phyloP scores from a whole-genome alignment of 352 stramenopile genomes.

The Pythium scleroteichum region DNA sequence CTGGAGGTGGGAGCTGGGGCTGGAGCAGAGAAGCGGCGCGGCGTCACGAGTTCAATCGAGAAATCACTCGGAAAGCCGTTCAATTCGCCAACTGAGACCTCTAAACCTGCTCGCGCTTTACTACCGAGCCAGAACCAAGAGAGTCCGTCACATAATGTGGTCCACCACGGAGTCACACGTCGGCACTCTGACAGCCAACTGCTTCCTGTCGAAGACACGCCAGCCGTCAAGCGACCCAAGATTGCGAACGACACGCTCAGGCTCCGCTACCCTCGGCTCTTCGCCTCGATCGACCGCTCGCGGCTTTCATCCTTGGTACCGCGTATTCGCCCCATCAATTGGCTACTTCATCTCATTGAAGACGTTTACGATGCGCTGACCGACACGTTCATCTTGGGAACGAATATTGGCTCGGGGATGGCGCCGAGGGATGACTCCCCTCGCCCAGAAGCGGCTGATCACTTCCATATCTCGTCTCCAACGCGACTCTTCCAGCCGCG shows the following conservation, averaged over 20 bases:
- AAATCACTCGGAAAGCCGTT: too few species aligned
- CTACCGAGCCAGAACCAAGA: slow-evolving; percentile 4
- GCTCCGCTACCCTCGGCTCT: slow-evolving; percentile 55
- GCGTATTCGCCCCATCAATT: slow-evolving; percentile 52
- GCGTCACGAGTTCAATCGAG: too few species aligned
- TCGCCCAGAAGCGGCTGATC: background rate
- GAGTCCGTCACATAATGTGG: background rate
- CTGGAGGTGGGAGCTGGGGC: too few species aligned
- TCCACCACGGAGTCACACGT: background rate
- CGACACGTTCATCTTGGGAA: slow-evolving; percentile 22
- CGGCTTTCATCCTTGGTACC: slow-evolving; percentile 20
- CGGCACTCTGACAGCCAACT: slow-evolving; percentile 17
- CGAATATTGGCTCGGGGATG: background rate
- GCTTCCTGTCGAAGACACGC: background rate
- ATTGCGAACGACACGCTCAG: slow-evolving; percentile 40
- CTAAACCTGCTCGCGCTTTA: too few species aligned
- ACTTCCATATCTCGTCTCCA: background rate
- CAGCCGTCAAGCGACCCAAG: slow-evolving; percentile 5
- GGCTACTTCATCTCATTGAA: slow-evolving; percentile 65
- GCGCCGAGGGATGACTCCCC: background rate
- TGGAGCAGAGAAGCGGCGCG: too few species aligned
- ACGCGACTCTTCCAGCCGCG: slow-evolving; percentile 11
- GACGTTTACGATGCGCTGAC: slow-evolving; percentile 62
- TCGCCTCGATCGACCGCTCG: slow-evolving; percentile 33
- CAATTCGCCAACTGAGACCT: background rate